These are phyloP conservation scores for Apiotrichum akiyoshidainum DNA, from an alignment of 1,284 basidiomycete species.

Conservation along the genomic window DNA sequence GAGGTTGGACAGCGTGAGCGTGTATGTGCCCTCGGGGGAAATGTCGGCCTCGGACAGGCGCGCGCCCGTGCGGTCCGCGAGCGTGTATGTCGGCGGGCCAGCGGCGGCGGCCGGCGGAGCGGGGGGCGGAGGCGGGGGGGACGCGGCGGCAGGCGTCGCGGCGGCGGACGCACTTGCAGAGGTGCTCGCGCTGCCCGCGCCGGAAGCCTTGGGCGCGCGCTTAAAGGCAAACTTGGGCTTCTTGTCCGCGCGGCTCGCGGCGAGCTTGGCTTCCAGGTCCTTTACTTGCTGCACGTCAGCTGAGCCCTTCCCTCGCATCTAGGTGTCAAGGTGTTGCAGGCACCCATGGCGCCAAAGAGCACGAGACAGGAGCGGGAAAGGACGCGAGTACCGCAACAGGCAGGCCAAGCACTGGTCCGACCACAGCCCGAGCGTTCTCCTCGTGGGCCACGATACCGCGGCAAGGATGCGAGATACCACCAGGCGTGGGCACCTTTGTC, in stretches of 20 bases:
- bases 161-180: slow-evolving; percentile 41
- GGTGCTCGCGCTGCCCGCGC: slow-evolving; percentile 5
- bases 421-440: no score
- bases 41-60: slow-evolving; percentile 2
- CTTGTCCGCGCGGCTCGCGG: slow-evolving; percentile 54
- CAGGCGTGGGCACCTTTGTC: no score
- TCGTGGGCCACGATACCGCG: no score
- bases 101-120: slow-evolving; percentile 25
- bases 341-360: no score
- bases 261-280: slow-evolving; percentile 57
- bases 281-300: slow-evolving; percentile 58
- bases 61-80: slow-evolving; percentile 54
- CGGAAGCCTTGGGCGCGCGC: slow-evolving; percentile 48
- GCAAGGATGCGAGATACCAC: no score
- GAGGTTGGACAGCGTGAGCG: slow-evolving; percentile 30
- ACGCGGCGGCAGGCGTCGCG: not conserved
- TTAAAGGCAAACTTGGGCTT: slow-evolving; percentile 68
- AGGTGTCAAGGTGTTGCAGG: no score
- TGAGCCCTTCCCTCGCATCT: no score
- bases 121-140: slow-evolving; percentile 8
- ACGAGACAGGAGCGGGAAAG: no score
- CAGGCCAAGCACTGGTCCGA: no score
- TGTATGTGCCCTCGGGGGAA: slow-evolving; percentile 19
- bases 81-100: slow-evolving; percentile 19
- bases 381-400: no score